A percentile compares a stretch with the other conserved stretches of the same genome.
phyloP scores from a whole-genome alignment of 768 basidiomycete species.

The Jaapia argillacea region DNA sequence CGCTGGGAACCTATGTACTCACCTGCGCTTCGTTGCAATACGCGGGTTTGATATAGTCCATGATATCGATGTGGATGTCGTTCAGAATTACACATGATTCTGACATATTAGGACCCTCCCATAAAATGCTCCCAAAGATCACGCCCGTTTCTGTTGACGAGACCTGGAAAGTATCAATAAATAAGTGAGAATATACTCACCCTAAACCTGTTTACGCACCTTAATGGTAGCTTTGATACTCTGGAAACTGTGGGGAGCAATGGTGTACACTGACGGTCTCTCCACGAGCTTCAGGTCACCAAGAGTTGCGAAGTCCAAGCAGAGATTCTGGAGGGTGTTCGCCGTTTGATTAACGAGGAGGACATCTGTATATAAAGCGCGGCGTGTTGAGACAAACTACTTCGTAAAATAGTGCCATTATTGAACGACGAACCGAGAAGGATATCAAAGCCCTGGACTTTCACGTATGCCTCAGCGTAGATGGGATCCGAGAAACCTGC shows the following conservation, averaged over 20 bases:
- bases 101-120: constrained; percentile 82
- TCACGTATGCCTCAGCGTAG: constrained; percentile 96
- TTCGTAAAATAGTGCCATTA: too few species aligned
- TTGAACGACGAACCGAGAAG: constrained; percentile 60
- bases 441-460: constrained; percentile 97
- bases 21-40: constrained; percentile 94
- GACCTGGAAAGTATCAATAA: constrained; percentile 34
- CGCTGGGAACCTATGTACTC: constrained; percentile 8
- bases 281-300: constrained; percentile 97
- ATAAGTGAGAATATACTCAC: background rate
- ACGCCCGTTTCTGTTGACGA: constrained; percentile 98
- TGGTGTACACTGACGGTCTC: constrained; percentile 85
- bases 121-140: constrained; percentile 95
- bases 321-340: constrained; percentile 92
- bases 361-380: constrained; percentile 48
- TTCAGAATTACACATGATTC: constrained; percentile 92
- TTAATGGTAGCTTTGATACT: constrained; percentile 99
- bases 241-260: constrained; percentile 96
- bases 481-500: constrained; percentile 95
- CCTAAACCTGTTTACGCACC: constrained; percentile 20
- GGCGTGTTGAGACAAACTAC: too few species aligned
- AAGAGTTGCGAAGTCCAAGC: constrained; percentile 93
- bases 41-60: constrained; percentile 96
- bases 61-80: constrained; percentile 97
- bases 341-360: constrained; percentile 93